Conservation (phyloP, 2,329 filamentous ascomycete genomes). For the Cladosporium sphaerospermum region DNA sequence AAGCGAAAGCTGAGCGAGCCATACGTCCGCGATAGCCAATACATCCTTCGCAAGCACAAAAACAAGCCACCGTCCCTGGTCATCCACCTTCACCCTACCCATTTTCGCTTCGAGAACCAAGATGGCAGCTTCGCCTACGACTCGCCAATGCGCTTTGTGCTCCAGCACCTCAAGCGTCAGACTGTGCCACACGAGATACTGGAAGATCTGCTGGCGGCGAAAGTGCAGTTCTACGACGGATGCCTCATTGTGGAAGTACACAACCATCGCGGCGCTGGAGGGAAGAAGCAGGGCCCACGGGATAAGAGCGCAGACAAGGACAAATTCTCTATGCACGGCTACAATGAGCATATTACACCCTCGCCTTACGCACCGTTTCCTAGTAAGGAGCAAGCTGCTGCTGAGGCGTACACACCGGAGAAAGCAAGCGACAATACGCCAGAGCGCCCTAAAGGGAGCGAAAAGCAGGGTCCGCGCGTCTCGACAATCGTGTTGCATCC, state of each 20-base stretch:
- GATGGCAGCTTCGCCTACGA: conserved; percentile 89
- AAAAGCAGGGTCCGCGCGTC: conserved; percentile 47
- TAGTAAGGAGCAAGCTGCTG: conserved; percentile 17
- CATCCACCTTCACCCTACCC: conserved; percentile 74
- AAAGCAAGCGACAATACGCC: conserved; percentile 31
- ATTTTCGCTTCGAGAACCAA: conserved; percentile 91
- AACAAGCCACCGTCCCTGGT: conserved; percentile 73
- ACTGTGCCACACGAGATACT: conserved; percentile 88
- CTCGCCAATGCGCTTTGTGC: conserved; percentile 76
- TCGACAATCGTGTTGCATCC: conserved; percentile 79
- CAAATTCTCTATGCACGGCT: conserved; percentile 85
- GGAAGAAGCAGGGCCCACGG: conserved; percentile 36
- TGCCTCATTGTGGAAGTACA: conserved; percentile 93
- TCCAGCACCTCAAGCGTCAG: conserved; percentile 69
- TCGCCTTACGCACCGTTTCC: conserved; percentile 76
- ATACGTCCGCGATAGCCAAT: conserved; percentile 61
- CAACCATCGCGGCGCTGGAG: conserved; percentile 60
- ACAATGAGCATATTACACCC: conserved; percentile 82
- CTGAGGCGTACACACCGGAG: conserved; percentile 25
- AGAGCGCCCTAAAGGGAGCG: conserved; percentile 30
- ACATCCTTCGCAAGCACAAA: conserved; percentile 77
- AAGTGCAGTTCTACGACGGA: conserved; percentile 82
- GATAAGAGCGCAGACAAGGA: conserved; percentile 52
- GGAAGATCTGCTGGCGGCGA: conserved; percentile 63
- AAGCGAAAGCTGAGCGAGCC: conserved; percentile 28